A percentile compares a stretch with the other conserved stretches of the same genome.
Evolutionary conservation across 495 filamentous ascomycete genomes (phyloP).

Genomic region (Penicillium paxilli): DNA sequence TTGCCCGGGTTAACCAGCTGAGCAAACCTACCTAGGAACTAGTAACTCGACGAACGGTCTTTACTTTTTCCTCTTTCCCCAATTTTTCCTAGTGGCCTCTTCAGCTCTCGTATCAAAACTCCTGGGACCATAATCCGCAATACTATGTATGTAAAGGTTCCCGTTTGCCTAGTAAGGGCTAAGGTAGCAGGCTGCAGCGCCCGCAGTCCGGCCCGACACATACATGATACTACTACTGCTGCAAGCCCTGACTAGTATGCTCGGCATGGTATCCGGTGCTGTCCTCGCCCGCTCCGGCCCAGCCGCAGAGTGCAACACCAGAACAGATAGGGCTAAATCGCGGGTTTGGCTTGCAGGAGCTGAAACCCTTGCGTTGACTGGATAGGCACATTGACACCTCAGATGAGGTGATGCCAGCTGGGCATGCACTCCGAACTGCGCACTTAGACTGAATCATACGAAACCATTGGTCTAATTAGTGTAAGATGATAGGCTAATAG

Average conservation of each 20-base stretch:
- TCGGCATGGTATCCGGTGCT: not conserved
- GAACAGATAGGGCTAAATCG: constrained; percentile 6
- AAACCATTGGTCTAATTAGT: not conserved
- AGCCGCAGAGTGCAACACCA: not conserved
- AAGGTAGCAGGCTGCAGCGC: too few relatives aligned
- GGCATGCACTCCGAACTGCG: not conserved
- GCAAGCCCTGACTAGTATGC: constrained; percentile 4
- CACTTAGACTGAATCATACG: not conserved
- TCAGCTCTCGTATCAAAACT: not conserved
- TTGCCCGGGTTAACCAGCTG: not conserved
- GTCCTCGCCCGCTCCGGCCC: not conserved
- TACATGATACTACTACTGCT: too few relatives aligned
- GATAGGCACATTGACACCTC: constrained; percentile 5
- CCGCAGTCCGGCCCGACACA: too few relatives aligned
- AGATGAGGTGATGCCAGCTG: not conserved
- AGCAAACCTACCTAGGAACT: too few relatives aligned
- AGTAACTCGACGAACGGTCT: not conserved
- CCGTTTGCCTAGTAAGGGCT: not conserved
- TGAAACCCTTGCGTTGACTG: constrained; percentile 1
- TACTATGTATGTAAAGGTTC: not conserved
- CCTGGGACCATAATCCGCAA: not conserved
- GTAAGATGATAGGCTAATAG: too few relatives aligned
- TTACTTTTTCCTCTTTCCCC: not conserved
- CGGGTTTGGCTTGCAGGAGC: constrained; percentile 4
- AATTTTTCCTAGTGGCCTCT: not conserved